Evolutionary conservation across 495 filamentous ascomycete species (phyloP).

Genomic region (Trichodelitschia bisporula): DNA sequence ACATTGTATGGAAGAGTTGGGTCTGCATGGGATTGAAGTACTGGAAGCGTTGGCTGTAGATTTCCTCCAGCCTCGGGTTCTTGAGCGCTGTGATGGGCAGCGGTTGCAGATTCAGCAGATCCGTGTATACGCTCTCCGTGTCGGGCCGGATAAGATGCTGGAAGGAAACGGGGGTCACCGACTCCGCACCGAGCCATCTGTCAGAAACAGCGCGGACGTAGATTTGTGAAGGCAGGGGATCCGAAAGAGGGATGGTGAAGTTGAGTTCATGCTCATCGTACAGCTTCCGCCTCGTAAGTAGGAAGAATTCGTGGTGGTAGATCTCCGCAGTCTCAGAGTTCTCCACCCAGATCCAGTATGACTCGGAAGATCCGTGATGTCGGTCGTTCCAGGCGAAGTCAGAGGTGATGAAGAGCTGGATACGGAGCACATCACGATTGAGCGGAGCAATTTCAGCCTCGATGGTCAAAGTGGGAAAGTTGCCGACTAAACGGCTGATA

Average conservation of each 20-base stretch:
- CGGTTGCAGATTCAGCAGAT: conserved; percentile 77
- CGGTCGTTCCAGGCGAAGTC: conserved; percentile 92
- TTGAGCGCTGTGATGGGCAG: conserved; percentile 72
- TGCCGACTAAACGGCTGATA: conserved; percentile 57
- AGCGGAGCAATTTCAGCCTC: conserved; percentile 88
- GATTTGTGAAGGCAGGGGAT: conserved; percentile 82
- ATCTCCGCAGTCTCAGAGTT: conserved; percentile 96
- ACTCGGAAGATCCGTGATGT: conserved; percentile 83
- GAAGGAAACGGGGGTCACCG: conserved; percentile 82
- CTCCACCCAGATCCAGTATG: conserved; percentile 97
- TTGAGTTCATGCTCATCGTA: conserved; percentile 89
- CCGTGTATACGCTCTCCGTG: conserved; percentile 91
- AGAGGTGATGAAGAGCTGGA: conserved; percentile 61
- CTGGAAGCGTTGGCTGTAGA: conserved; percentile 70
- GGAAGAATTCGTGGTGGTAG: conserved; percentile 93
- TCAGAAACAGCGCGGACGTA: conserved; percentile 88
- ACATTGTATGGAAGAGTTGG: conserved; percentile 87
- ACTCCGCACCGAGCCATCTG: conserved; percentile 93
- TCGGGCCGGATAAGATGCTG: conserved; percentile 94
- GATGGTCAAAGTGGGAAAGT: conserved; percentile 75
- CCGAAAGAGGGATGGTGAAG: conserved; percentile 87
- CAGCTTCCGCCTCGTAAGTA: conserved; percentile 67
- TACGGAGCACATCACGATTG: conserved; percentile 78
- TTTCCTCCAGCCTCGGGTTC: conserved; percentile 62
- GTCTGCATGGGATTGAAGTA: conserved; percentile 99